Evolutionary conservation across 257 asterid genomes (phyloP), one percentile per base, ranked within the genome.

Genomic region (Solanum pinnatisectum): DNA sequence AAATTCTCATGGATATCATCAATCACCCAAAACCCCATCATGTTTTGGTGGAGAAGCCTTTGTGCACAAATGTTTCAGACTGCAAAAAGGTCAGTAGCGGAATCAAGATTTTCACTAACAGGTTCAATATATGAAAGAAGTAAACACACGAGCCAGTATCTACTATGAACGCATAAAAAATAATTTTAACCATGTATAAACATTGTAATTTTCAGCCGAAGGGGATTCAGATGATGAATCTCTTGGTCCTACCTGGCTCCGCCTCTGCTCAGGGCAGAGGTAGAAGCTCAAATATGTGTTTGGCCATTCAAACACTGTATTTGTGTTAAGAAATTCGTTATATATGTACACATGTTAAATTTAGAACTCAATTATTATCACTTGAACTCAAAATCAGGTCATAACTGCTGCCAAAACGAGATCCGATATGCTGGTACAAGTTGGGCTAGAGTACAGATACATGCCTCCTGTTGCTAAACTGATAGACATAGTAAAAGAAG

Each of bases 391-490:
- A 59, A 32, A 39, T 42, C 94, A 96, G 98, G 97, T 96, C 77
- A 42, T 96, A 82, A 94, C 89, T 72, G 98, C 98, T 60, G 98
- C 98, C 16, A 93, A 92, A 90, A 84, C 22, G 49, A 94, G 98
- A 88, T 93, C 98, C 5, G 98, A 94, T 84, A 88, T 94, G 88
- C 63, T 97, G 71, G 94, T 97, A 36, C 98, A 96, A 91, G 99
- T 97, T 60, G 99, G 99, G 46, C 92, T 97, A 36, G 99, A 97
- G 90, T 97, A 97, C 87, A 93, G 99, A 90, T 97, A 95, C 93
- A 97, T 97, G 98, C 98, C 99, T 35, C 98, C 98, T 14, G 98
- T 97, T 82, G 98, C 98, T 30, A 96, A 95, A 88, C 93, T 97
- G 88, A 95, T 95, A 59, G 97, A 96, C 52, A 78, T 97, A 52